phyloP scores from a whole-genome alignment of 768 basidiomycete species.

The Hortiboletus campestris region DNA sequence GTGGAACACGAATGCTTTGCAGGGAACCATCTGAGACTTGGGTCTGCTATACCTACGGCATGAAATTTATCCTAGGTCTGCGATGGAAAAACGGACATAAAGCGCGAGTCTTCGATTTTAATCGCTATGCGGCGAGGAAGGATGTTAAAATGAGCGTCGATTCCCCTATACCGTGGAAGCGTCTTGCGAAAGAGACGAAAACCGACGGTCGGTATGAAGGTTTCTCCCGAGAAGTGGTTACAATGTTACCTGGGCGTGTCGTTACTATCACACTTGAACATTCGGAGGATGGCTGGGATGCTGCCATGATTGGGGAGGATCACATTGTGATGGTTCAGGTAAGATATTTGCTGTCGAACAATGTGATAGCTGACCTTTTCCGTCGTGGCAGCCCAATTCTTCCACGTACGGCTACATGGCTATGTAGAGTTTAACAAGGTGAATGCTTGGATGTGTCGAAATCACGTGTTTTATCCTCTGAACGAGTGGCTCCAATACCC shows the following conservation, averaged over 20 bases:
- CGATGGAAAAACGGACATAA: constrained; percentile 18
- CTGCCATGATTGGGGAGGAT: constrained; percentile 38
- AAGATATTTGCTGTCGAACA: background rate
- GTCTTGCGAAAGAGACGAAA: constrained; percentile 12
- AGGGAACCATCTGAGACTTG: constrained; percentile 30
- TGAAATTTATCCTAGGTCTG: constrained; percentile 30
- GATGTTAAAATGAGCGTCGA: constrained; percentile 8
- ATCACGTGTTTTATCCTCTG: background rate
- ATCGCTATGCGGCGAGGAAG: constrained; percentile 22
- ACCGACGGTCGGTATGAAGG: constrained; percentile 6
- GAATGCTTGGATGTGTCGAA: background rate
- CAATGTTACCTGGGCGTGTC: constrained; percentile 31
- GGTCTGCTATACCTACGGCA: constrained; percentile 38
- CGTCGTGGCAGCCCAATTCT: constrained; percentile 6
- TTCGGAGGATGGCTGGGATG: constrained; percentile 24
- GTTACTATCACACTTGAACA: constrained; percentile 11
- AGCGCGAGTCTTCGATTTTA: constrained; percentile 35
- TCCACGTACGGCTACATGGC: constrained; percentile 27
- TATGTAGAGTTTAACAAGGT: constrained; percentile 17
- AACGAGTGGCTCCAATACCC: background rate
- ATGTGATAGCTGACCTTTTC: background rate
- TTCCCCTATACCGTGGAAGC: constrained; percentile 14
- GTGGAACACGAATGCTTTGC: constrained; percentile 28
- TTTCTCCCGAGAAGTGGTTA: constrained; percentile 26
- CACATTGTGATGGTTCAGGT: constrained; percentile 35